Evolutionary conservation across 495 filamentous ascomycete species (phyloP), one percentile per base, ranked within the genome.

Genomic region (Daldinia loculata): DNA sequence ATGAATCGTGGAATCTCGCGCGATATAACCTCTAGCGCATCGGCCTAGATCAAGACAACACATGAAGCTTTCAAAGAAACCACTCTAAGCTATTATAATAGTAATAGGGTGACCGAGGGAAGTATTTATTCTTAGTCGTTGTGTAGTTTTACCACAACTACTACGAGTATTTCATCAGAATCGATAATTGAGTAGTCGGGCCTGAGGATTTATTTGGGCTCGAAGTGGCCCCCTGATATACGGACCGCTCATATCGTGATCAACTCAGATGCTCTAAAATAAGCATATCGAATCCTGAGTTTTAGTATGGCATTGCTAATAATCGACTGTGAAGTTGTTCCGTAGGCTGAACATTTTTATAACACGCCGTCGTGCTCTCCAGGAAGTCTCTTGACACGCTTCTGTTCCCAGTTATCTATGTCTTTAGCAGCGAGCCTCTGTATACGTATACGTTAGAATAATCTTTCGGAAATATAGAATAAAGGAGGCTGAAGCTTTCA

Each of bases 321-420:
- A 22, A 50, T 22, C 15, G 22, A 38, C 15, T 45, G 30, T 22
- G 9, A 24, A 26, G 12, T 22, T 48, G 34, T 27, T 50, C 27
- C 30, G 27, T 38, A 3, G 36, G 45, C 30, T 1, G 43, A 32
- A 32, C 53, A 38, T 56, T 11, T 14, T 89, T 84, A 95, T 64
- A 97, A 70, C 43, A 91, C 85, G 15, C 96, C 96, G 80, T 99
- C 94, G 34, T 84, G 88, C 80, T 99, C 96, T 14, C 96, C 96
- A 29, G 89, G 84, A 61, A 98, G 86, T 73, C 96, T 84, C 81
- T 94, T 87, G 14, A 98, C 93, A 55, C 96, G 87, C 79, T 92
- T 95, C 77, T 97, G 94, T 78, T 99, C 96, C 96, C 96, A 99
- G 73, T 92, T 86, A 74, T 98, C 95, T 56, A 97, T 76, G 78